Percentiles rank a stretch among this genome's conserved stretches.
Conservation (phyloP, 495 filamentous ascomycete genomes). For the Penicillium daleae region DNA sequence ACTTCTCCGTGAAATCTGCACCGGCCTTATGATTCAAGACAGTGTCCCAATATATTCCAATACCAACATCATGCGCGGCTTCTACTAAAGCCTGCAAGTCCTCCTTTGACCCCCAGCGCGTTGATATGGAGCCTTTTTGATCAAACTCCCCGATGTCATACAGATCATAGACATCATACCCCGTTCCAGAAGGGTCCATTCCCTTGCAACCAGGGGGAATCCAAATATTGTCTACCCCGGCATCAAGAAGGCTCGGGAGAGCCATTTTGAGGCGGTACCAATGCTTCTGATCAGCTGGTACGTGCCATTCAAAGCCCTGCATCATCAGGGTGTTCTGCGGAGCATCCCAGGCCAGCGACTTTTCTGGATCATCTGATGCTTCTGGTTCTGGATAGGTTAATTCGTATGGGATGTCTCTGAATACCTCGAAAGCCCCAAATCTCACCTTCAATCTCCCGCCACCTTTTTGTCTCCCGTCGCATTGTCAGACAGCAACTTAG, state of each 20-base stretch:
- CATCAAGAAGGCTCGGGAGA: slow-evolving; percentile 57
- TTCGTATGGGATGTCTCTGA: background rate
- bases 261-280: slow-evolving; percentile 62
- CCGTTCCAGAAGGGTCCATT: slow-evolving; percentile 62
- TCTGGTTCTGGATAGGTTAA: slow-evolving; percentile 1
- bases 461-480: slow-evolving; percentile 9
- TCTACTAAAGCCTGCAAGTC: slow-evolving; percentile 58
- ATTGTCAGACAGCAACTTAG: slow-evolving; percentile 22
- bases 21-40: slow-evolving; percentile 79
- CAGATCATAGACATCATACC: slow-evolving; percentile 77
- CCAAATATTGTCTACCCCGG: slow-evolving; percentile 71
- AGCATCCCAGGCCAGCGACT: slow-evolving; percentile 32
- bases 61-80: slow-evolving; percentile 51
- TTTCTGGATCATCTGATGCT: slow-evolving; percentile 31
- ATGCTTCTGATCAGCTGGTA: slow-evolving; percentile 64
- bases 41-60: slow-evolving; percentile 73
- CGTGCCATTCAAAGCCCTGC: slow-evolving; percentile 79
- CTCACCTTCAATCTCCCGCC: slow-evolving; percentile 22
- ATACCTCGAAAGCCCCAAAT: background rate
- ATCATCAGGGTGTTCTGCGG: slow-evolving; percentile 64
- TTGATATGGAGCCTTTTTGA: slow-evolving; percentile 64
- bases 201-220: slow-evolving; percentile 76
- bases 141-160: slow-evolving; percentile 79
- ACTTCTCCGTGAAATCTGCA: slow-evolving; percentile 65
- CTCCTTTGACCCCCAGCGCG: slow-evolving; percentile 72